phyloP scores from a whole-genome alignment of 169 alveolate genomes.

The Perkinsus chesapeaki region DNA sequence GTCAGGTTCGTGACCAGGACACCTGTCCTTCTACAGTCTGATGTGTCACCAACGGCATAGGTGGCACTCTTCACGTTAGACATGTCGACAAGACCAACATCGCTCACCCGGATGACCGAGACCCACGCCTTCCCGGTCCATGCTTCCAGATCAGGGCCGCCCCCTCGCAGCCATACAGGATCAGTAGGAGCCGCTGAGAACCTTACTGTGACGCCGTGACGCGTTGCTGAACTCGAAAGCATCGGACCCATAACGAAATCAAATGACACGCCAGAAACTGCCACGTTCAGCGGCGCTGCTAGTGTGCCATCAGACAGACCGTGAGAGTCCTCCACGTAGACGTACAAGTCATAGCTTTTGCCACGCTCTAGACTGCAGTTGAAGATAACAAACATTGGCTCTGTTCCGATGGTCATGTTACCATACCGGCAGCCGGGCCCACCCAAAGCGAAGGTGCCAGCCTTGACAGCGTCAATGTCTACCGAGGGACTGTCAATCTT shows the following conservation, averaged over 20 bases:
- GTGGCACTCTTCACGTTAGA: neutral
- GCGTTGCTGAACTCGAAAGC: neutral
- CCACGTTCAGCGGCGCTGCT: neutral
- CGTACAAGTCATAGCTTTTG: neutral
- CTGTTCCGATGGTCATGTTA: neutral
- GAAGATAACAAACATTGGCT: neutral
- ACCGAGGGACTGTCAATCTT: neutral
- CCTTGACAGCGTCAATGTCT: neutral
- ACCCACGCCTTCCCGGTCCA: neutral
- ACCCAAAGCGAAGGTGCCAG: slow-evolving; percentile 10
- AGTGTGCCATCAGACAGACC: neutral
- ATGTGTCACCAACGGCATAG: neutral
- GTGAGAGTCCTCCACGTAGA: slow-evolving; percentile 8
- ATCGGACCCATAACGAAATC: neutral
- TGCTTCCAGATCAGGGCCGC: neutral
- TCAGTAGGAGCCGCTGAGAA: neutral
- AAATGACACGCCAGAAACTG: neutral
- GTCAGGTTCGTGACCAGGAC: neutral
- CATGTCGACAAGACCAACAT: neutral
- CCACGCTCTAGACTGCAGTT: neutral
- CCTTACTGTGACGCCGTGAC: neutral
- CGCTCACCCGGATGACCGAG: neutral
- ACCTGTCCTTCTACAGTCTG: neutral
- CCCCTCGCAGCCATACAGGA: neutral
- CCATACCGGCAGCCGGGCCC: slow-evolving; percentile 2